Evolutionary conservation across 2,329 filamentous ascomycete species (phyloP).

Genomic region (Penicillium frequentans): DNA sequence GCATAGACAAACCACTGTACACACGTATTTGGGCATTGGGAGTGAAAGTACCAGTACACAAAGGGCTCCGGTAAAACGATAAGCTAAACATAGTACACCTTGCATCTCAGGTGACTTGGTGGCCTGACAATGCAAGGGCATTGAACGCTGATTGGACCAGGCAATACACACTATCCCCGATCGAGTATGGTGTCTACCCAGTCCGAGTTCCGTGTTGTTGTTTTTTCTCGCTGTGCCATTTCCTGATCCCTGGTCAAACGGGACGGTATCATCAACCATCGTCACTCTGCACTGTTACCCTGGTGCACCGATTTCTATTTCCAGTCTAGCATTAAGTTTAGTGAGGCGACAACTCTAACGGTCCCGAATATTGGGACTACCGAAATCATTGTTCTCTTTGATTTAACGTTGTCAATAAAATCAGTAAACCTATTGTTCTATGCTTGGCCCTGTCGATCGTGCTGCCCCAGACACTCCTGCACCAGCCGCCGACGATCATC

Average conservation of each 20-base stretch:
- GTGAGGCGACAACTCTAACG: too few species aligned
- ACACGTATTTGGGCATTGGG: not conserved
- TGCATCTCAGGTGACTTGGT: conserved; percentile 26
- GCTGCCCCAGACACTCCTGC: conserved; percentile 3
- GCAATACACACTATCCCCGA: not conserved
- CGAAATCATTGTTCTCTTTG: not conserved
- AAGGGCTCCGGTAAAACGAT: not conserved
- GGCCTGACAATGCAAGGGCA: conserved; percentile 25
- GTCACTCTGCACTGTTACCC: conserved; percentile 37
- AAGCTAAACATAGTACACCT: conserved; percentile 26
- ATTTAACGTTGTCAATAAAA: not conserved
- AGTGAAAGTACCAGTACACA: not conserved
- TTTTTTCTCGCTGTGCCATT: not conserved
- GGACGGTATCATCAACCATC: conserved; percentile 13
- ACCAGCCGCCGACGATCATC: conserved; percentile 4
- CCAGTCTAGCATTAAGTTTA: not conserved
- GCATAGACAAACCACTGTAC: not conserved
- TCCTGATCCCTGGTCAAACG: conserved; percentile 5
- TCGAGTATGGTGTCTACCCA: conserved; percentile 1
- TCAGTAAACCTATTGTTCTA: not conserved
- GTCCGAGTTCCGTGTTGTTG: not conserved
- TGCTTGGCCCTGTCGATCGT: conserved; percentile 15
- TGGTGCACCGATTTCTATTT: conserved; percentile 8
- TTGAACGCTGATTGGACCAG: conserved; percentile 16
- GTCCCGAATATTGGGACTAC: too few species aligned